Conservation (phyloP, 768 basidiomycete genomes). For the Dioszegia crocea region DNA sequence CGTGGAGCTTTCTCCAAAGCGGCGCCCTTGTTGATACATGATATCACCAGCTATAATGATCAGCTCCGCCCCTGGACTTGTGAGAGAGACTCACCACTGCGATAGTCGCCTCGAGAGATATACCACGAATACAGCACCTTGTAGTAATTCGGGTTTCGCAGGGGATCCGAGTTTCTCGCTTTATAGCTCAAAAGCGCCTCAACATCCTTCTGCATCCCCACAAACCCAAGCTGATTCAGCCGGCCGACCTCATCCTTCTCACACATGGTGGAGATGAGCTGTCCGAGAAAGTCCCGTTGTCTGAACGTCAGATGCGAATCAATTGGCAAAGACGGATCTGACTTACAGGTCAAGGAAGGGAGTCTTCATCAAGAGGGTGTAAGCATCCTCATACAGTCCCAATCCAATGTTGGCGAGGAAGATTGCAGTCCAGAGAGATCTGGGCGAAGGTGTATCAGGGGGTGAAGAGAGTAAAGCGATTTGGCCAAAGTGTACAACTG, state of each 20-base stretch:
- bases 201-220: constrained; percentile 77
- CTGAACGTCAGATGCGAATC: constrained; percentile 51
- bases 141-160: constrained; percentile 76
- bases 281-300: constrained; percentile 73
- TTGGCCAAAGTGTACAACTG: constrained; percentile 71
- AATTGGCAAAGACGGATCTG: background rate
- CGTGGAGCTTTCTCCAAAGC: constrained; percentile 56
- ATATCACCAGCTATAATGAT: constrained; percentile 66
- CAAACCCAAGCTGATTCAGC: constrained; percentile 76
- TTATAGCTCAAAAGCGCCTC: constrained; percentile 86
- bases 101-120: constrained; percentile 77
- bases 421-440: constrained; percentile 72
- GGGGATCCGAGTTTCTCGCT: constrained; percentile 86
- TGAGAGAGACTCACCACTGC: constrained; percentile 63
- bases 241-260: constrained; percentile 75
- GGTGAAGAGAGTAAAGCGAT: constrained; percentile 71
- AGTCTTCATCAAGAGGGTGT: constrained; percentile 66
- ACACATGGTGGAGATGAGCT: constrained; percentile 87
- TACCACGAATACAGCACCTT: constrained; percentile 94
- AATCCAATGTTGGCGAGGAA: constrained; percentile 71
- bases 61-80: background rate
- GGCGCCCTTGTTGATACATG: constrained; percentile 88
- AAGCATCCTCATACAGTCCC: constrained; percentile 79
- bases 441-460: constrained; percentile 55
- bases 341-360: constrained; percentile 78